Base-by-base conservation (phyloP, 73 alveolate species). In the Stentor coeruleus region DNA sequence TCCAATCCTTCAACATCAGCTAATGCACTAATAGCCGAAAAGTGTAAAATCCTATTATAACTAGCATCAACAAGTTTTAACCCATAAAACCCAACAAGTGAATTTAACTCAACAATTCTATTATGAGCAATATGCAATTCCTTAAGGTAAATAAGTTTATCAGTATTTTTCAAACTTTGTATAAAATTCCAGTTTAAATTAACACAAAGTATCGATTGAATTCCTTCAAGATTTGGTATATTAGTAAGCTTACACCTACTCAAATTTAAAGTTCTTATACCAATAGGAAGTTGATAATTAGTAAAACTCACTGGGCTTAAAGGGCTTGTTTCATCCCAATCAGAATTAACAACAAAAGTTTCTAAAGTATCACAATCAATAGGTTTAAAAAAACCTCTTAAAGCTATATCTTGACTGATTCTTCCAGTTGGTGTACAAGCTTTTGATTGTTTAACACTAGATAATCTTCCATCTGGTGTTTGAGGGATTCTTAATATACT, bases 401-500 rank as follows among this genome's bases (percentile, higher is more conserved):
- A 20, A 20, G 35, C 28, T 57, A 31, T 57, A 57, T 57, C 73
- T 57, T 57, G 73, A n/a, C 28, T n/a, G 15, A 57, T 57, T 31
- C 73, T 20, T 31, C 73, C 28, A 31, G 73, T 20, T 57, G 15
- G 73, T 57, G 2, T n/a, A 57, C 73, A 57, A 57, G 28, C 73
- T 57, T 31, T 20, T n/a, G 35, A 20, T n/a, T 20, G 73, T 0
- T 57, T 57, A 20, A 57, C 2, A 57, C 35, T 2, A 20, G 15
- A n/a, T 57, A 20, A 20, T 20, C 28, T 57, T 57, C 28, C 73
- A 2, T 57, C 35, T 2, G 15, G 73, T 2, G 73, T 31, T 57
- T 57, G 73, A 57, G 73, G 73, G 15, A 57, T 57, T 57, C 73
- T 57, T 57, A 57, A 57, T 20, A 20, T 31, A 57, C 73, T 57